Evolutionary conservation across 306 rosid genomes (phyloP), one percentile per base, ranked within the genome.

Genomic region (Fagus crenata): DNA sequence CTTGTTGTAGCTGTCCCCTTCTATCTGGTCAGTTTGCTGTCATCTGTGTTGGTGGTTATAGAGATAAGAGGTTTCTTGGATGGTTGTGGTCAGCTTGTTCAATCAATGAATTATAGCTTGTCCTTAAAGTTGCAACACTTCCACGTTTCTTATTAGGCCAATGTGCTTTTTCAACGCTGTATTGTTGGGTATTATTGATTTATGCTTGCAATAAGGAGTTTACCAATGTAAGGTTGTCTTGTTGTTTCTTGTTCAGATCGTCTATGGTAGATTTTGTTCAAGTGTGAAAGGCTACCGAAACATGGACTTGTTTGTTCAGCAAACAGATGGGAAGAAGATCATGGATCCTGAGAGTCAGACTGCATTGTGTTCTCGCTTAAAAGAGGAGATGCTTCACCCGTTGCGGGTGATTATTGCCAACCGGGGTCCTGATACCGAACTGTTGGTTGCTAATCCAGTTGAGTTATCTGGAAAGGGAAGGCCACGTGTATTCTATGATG

Each of bases 401-500:
- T 73, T 93, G 74, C 80, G 98, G 75, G 98, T 93, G 72, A 88
- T 82, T 35, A 77, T 93, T 55, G 87, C 81, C 58, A 88, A 85
- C 82, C 88, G 91, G 15, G 98, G 98, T 36, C 98, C 98, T 2
- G 98, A 93, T 49, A 87, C 86, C 0, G 96, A 93, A 77, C 91
- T 93, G 69, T 81, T 93, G 69, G 96, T 93, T 60, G 96, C 96
- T 32, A 93, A 93, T 83, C 98, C 98, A 0, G 98, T 86, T 37
- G 98, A 93, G 82, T 72, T 89, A 73, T 85, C 80, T 17, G 98
- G 98, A 78, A 86, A 78, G 75, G 98, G 96, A 80, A 84, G 96
- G 73, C 98, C 98, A n/a, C 93, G 93, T 0, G 98, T 93, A 37
- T 93, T 93, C 84, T 89, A 87, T 12, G 94, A 93, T 79, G 96